These are phyloP conservation scores for Tricladium varicosporioides DNA, from an alignment of 2,329 filamentous ascomycete genomes.

Conservation along the genomic window DNA sequence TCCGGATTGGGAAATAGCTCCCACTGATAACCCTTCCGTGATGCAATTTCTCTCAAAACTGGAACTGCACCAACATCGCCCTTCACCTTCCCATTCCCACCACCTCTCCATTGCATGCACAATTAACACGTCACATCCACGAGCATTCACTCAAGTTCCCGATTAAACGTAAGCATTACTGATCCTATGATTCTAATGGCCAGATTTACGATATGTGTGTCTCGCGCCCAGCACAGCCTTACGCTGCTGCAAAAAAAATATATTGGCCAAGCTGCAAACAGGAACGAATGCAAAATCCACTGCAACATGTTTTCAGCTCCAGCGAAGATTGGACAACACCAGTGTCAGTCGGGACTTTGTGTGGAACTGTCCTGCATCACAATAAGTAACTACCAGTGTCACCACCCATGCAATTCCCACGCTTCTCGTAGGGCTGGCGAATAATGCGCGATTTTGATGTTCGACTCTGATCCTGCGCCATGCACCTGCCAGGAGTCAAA, in stretches of 20 bases:
- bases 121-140: too few relatives aligned
- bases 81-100: too few relatives aligned
- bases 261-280: neutral
- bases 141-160: too few relatives aligned
- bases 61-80: too few relatives aligned
- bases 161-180: too few relatives aligned
- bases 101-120: too few relatives aligned
- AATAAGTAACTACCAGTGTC: neutral
- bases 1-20: too few relatives aligned
- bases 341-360: neutral
- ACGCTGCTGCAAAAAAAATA: neutral
- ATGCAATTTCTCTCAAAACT: too few relatives aligned
- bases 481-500: neutral
- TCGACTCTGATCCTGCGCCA: conserved; percentile 2
- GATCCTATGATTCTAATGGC: neutral
- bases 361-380: neutral
- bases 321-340: neutral
- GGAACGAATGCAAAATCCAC: neutral
- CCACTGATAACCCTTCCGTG: too few relatives aligned
- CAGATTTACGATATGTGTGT: neutral
- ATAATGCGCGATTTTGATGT: conserved; percentile 10
- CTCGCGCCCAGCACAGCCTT: neutral
- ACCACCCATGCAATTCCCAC: neutral
- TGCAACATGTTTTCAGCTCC: neutral
- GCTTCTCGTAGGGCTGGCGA: conserved; percentile 11